Evolutionary conservation across 371 early-diverging fungal species (phyloP).

Genomic region (Gilbertella persicaria): DNA sequence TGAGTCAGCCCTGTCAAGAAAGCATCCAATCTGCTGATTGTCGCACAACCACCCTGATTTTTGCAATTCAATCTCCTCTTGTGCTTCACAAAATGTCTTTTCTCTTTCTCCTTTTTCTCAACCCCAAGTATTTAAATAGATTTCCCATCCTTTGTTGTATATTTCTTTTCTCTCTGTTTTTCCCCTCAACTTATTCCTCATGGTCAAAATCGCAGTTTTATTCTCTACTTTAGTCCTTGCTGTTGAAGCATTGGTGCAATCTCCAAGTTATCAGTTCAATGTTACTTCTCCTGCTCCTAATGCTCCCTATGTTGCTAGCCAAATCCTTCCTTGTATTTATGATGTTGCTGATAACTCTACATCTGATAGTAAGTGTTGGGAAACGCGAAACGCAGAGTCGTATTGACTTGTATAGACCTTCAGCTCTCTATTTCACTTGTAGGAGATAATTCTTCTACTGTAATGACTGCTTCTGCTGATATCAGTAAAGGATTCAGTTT

Average conservation of each 20-base stretch:
- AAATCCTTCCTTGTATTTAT: conserved; percentile 43
- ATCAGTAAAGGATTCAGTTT: conserved; percentile 37
- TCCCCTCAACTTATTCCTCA: neutral
- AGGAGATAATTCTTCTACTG: conserved; percentile 14
- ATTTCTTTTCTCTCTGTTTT: neutral
- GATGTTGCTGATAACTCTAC: conserved; percentile 27
- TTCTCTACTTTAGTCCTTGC: conserved; percentile 14
- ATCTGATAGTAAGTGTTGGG: conserved; percentile 26
- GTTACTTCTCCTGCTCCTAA: conserved; percentile 32
- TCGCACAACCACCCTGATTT: no score
- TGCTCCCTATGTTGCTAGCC: conserved; percentile 39
- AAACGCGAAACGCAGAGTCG: neutral
- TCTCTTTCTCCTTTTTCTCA: no score
- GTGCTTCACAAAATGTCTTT: no score
- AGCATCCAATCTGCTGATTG: no score
- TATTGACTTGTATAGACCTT: conserved; percentile 9
- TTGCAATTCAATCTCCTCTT: no score
- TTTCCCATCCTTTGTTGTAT: no score
- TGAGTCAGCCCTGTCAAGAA: no score
- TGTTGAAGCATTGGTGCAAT: conserved; percentile 25
- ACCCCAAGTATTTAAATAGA: no score
- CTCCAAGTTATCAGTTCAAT: conserved; percentile 26
- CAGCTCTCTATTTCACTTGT: conserved; percentile 30
- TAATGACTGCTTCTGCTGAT: conserved; percentile 24
- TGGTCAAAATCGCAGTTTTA: conserved; percentile 9